These are phyloP conservation scores for Trypanosoma scelopori DNA, from an alignment of 208 protist genomes.

Conservation along the genomic window DNA sequence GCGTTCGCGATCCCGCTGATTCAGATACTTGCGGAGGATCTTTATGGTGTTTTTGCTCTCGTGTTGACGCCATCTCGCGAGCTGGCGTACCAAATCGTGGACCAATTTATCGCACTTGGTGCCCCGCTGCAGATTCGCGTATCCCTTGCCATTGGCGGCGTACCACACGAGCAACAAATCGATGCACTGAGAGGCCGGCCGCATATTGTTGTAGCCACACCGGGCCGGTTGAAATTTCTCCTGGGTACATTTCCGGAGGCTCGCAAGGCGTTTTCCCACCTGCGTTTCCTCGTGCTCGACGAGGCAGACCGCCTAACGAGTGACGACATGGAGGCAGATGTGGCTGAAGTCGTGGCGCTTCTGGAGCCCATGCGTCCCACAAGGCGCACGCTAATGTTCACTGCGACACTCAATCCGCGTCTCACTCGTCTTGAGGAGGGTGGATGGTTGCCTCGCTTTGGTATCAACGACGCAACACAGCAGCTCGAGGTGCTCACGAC, in stretches of 20 bases:
- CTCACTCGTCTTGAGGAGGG: conserved; percentile 43
- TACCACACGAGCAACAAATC: conserved; percentile 73
- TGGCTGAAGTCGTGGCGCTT: conserved; percentile 39
- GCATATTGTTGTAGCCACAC: conserved; percentile 85
- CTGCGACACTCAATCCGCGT: conserved; percentile 63
- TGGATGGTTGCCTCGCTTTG: conserved; percentile 38
- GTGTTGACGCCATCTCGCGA: conserved; percentile 97
- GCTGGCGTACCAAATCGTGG: conserved; percentile 95
- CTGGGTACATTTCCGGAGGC: conserved; percentile 59
- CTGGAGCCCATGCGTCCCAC: conserved; percentile 33
- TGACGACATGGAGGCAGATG: conserved; percentile 65
- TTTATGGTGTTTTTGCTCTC: conserved; percentile 97
- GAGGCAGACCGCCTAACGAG: conserved; percentile 86
- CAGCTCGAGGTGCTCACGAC: conserved; percentile 35
- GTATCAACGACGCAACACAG: conserved; percentile 27
- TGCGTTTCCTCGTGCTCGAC: conserved; percentile 85
- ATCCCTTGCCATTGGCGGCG: conserved; percentile 73
- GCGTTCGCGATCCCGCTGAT: conserved; percentile 98
- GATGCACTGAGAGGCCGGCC: conserved; percentile 72
- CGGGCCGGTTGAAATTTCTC: conserved; percentile 67
- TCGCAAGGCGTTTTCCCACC: conserved; percentile 51
- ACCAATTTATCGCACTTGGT: conserved; percentile 87
- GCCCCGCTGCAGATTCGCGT: conserved; percentile 69
- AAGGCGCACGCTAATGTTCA: conserved; percentile 72
- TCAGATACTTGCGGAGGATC: conserved; percentile 92